Evolutionary conservation across 78 protist species (phyloP), one percentile per base, ranked within the genome.

Genomic region (Goniomonas avonlea): DNA sequence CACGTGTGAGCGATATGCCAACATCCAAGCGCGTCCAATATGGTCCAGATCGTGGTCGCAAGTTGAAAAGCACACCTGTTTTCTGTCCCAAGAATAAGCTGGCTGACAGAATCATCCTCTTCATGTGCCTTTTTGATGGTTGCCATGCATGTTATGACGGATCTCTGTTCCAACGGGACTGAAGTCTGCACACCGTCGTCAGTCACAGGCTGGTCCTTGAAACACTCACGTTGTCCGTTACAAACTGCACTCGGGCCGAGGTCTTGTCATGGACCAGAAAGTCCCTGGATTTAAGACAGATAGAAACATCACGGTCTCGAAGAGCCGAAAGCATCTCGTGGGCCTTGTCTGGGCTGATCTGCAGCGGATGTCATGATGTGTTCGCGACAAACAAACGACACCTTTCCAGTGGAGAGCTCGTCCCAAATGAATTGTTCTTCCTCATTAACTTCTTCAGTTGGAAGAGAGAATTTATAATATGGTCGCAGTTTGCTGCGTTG

Each of bases 51-150:
- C 23, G 50, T 13, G 45, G 59, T 5, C 53, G 25, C 53, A 9
- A 45, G 25, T 45, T 13, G n/a, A n/a, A 45, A 13, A 45, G 9
- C 13, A 9, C 25, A 45, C 53, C 60, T 41, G 37, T 0, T 0
- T 78, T 87, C 91, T 0, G 88, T 80, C 15, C 91, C 91, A 2
- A 87, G 27, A 11, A 87, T 82, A 2, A 87, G 81, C 31, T 32
- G 53, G 25, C 86, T 82, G 25, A 65, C 25, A 15, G 82, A 68
- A 8, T 9, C 45, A 8, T 38, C 83, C 8, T 80, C 91, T 18
- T 87, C 89, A 17, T 18, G 5, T 48, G 76, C 34, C 79, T 84
- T 83, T 25, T 76, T 71, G 29, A 87, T 20, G 38, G 65, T 86
- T 53, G 69, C 74, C 87, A 87, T 58, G 77, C 88, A 83, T 17